phyloP scores from a whole-genome alignment of 257 asterid species.

The Leonotis leonurus region DNA sequence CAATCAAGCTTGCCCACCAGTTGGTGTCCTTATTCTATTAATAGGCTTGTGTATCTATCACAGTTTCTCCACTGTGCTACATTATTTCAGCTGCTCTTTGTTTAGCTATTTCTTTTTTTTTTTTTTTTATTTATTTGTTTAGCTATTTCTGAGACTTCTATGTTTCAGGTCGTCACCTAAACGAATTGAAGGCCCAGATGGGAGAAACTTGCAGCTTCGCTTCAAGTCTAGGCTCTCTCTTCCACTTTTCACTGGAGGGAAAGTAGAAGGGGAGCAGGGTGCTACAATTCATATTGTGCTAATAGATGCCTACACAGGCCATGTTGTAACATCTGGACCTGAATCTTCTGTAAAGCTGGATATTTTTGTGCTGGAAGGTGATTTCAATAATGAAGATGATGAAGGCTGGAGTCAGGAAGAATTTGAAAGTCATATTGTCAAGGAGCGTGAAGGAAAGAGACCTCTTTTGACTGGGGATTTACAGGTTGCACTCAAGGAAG shows the following conservation, averaged over 20 bases:
- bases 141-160: conserved; percentile 11
- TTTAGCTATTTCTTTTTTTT: conserved; percentile 6
- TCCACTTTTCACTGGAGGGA: conserved; percentile 96
- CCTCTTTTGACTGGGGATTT: conserved; percentile 88
- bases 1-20: too few species aligned
- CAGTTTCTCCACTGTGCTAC: neutral
- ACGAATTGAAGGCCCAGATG: conserved; percentile 86
- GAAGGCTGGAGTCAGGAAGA: conserved; percentile 88
- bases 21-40: too few species aligned
- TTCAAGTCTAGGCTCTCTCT: conserved; percentile 77
- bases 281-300: conserved; percentile 81
- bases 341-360: conserved; percentile 85
- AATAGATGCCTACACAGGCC: conserved; percentile 67
- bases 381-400: conserved; percentile 77
- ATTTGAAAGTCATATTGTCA: conserved; percentile 86
- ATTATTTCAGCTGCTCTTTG: neutral
- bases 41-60: neutral
- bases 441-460: conserved; percentile 94
- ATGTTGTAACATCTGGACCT: conserved; percentile 72
- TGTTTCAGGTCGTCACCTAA: conserved; percentile 70
- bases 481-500: conserved; percentile 88
- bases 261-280: conserved; percentile 98
- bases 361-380: conserved; percentile 88
- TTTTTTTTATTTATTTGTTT: neutral
- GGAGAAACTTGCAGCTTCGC: conserved; percentile 85